Conservation (phyloP, 768 basidiomycete species). For the Suillus discolor region DNA sequence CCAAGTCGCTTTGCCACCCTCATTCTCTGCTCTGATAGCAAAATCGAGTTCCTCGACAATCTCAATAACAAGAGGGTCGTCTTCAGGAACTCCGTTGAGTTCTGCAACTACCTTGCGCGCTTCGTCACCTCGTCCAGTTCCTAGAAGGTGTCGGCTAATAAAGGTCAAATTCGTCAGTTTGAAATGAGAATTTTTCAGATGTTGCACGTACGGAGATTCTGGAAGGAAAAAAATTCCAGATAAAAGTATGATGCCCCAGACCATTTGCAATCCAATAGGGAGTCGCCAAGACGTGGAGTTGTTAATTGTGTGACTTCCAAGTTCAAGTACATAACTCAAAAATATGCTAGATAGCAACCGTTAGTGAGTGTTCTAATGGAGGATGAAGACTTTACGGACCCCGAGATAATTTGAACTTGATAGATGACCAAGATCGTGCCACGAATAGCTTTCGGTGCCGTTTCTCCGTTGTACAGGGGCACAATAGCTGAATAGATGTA, state of each 20-base stretch:
- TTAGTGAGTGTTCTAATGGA: not conserved
- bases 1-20: conserved; percentile 81
- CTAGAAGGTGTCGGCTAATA: conserved; percentile 70
- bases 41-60: conserved; percentile 64
- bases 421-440: conserved; percentile 75
- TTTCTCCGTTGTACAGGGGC: conserved; percentile 78
- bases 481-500: conserved; percentile 44
- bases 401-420: conserved; percentile 75
- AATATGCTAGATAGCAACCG: conserved; percentile 51
- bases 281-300: conserved; percentile 72
- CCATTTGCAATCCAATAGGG: conserved; percentile 73
- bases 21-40: conserved; percentile 72
- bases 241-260: conserved; percentile 68
- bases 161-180: not conserved
- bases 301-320: conserved; percentile 58
- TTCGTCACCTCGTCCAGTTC: conserved; percentile 50
- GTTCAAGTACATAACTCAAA: conserved; percentile 70
- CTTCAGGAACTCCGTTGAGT: conserved; percentile 62
- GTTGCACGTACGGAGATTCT: conserved; percentile 65
- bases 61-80: conserved; percentile 62
- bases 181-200: not conserved
- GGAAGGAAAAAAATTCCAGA: conserved; percentile 76
- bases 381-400: conserved; percentile 39
- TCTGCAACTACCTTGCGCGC: conserved; percentile 66
- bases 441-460: conserved; percentile 72